Conservation (phyloP, 2,329 filamentous ascomycete genomes). For the Fusarium nodosum region DNA sequence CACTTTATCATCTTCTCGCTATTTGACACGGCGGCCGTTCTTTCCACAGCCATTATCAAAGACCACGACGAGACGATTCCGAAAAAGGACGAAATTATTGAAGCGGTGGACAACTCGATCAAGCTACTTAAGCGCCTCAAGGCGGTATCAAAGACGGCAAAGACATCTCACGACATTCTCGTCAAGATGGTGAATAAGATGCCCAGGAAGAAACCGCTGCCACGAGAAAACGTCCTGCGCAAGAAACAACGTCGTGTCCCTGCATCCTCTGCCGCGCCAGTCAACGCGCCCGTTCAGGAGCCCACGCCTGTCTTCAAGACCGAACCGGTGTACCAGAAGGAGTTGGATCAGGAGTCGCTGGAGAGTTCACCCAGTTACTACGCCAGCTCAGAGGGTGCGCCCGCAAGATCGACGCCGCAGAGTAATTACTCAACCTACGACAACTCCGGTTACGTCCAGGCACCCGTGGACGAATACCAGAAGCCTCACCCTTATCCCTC, state of each 20-base stretch:
- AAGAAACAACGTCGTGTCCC: slow-evolving; percentile 30
- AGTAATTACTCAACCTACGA: slow-evolving; percentile 34
- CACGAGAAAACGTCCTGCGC: slow-evolving; percentile 17
- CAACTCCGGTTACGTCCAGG: slow-evolving; percentile 3
- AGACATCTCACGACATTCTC: slow-evolving; percentile 54
- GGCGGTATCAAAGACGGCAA: slow-evolving; percentile 53
- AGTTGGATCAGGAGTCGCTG: slow-evolving; percentile 16
- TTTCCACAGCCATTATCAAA: slow-evolving; percentile 65
- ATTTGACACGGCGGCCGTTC: slow-evolving; percentile 64
- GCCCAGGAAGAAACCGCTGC: slow-evolving; percentile 45
- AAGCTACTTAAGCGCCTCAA: slow-evolving; percentile 52
- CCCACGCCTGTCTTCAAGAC: slow-evolving; percentile 1
- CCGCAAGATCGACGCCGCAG: slow-evolving; percentile 32
- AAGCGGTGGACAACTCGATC: slow-evolving; percentile 55
- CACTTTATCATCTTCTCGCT: slow-evolving; percentile 66
- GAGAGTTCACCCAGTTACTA: slow-evolving; percentile 36
- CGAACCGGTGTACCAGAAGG: slow-evolving; percentile 21
- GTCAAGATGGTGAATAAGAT: slow-evolving; percentile 50
- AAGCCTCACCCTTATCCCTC: slow-evolving; percentile 9
- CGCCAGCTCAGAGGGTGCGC: slow-evolving; percentile 25
- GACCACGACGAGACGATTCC: slow-evolving; percentile 58
- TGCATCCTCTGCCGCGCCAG: not conserved
- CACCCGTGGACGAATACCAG: slow-evolving; percentile 2
- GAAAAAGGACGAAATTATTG: slow-evolving; percentile 56
- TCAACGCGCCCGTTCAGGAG: not conserved